Conservation (phyloP, 192 early-diverging fungal species). For the Coemansia sp. region DNA sequence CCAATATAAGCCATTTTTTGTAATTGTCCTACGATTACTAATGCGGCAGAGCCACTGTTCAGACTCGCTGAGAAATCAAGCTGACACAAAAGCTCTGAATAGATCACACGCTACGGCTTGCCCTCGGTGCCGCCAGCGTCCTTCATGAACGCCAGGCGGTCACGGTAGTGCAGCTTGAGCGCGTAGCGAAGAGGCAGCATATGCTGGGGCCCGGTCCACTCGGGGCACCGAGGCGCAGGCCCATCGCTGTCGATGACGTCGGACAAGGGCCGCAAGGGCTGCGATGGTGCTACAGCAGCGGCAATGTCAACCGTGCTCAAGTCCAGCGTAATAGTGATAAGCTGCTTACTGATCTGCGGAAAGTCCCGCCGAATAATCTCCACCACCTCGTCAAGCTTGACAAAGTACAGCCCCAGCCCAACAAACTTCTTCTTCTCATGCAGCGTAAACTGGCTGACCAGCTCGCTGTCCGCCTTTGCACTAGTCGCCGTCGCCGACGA, state of each 20-base stretch:
- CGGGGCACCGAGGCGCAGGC: slow-evolving; percentile 6
- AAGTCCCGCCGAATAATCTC: slow-evolving; percentile 63
- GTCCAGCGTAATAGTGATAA: slow-evolving; percentile 69
- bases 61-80: not conserved
- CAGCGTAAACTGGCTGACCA: slow-evolving; percentile 49
- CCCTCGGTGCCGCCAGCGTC: not conserved
- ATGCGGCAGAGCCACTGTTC: not conserved
- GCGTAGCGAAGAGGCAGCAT: slow-evolving; percentile 46
- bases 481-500: not conserved
- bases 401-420: slow-evolving; percentile 59
- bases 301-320: slow-evolving; percentile 42
- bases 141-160: slow-evolving; percentile 1
- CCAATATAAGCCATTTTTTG: not conserved
- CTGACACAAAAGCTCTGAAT: not conserved
- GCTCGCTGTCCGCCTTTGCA: slow-evolving; percentile 15
- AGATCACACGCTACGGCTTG: not conserved
- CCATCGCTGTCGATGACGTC: not conserved
- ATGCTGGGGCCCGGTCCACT: slow-evolving; percentile 42
- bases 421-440: slow-evolving; percentile 66
- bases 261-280: slow-evolving; percentile 9
- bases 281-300: not conserved
- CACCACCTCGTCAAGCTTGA: slow-evolving; percentile 63
- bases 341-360: slow-evolving; percentile 60
- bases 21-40: not conserved
- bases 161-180: slow-evolving; percentile 41